Evolutionary conservation across 2,329 filamentous ascomycete species (phyloP).

Genomic region (Colletotrichum tropicicola): DNA sequence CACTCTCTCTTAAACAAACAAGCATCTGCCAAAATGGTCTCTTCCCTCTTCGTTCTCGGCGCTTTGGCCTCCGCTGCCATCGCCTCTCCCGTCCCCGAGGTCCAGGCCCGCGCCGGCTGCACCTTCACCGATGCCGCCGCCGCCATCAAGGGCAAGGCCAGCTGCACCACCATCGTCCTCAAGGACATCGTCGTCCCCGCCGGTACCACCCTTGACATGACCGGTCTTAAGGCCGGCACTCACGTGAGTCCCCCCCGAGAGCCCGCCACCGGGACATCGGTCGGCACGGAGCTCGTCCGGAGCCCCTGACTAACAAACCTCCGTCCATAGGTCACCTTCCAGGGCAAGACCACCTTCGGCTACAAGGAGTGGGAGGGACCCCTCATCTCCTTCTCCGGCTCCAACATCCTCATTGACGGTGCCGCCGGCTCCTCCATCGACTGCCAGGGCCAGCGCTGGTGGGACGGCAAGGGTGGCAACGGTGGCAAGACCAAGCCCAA

Average conservation of each 20-base stretch:
- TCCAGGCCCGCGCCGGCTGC: constrained; percentile 46
- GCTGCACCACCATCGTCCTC: constrained; percentile 63
- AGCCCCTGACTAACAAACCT: constrained; percentile 32
- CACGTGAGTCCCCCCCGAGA: constrained; percentile 31
- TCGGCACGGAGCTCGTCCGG: neutral
- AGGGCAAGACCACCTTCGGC: constrained; percentile 72
- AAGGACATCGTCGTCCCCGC: constrained; percentile 64
- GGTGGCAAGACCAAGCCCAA: constrained; percentile 72
- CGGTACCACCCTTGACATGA: constrained; percentile 66
- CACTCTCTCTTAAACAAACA: neutral
- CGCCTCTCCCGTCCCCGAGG: constrained; percentile 33
- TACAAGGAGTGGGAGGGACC: constrained; percentile 74
- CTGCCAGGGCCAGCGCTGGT: constrained; percentile 65
- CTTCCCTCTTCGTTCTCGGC: constrained; percentile 36
- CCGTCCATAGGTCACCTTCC: constrained; percentile 60
- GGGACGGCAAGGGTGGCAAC: constrained; percentile 68
- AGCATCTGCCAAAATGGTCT: constrained; percentile 22
- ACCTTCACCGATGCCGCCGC: constrained; percentile 62
- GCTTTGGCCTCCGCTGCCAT: constrained; percentile 37
- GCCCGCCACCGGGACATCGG: neutral
- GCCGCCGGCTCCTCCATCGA: constrained; percentile 62
- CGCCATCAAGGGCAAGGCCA: constrained; percentile 56
- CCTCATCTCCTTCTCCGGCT: constrained; percentile 68
- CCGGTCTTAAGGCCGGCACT: constrained; percentile 59
- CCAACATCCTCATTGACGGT: constrained; percentile 61